Conservation (phyloP, 805 yeast species). For the Saccharomycopsis javanensis region DNA sequence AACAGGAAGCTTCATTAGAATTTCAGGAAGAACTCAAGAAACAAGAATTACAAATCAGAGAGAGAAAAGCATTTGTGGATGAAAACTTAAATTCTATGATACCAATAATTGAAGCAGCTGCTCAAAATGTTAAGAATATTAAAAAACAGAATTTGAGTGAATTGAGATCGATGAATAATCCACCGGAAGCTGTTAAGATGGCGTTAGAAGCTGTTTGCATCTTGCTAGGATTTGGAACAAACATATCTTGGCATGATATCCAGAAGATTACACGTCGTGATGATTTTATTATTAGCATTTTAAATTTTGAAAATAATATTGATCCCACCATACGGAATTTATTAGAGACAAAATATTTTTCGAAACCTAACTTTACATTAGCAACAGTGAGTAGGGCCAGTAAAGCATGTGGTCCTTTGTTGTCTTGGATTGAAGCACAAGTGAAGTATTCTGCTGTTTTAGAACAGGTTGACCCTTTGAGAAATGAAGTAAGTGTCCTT, state of each 20-base stretch:
- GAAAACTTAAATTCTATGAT: slow-evolving; percentile 66
- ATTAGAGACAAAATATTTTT: slow-evolving; percentile 53
- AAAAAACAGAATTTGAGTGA: slow-evolving; percentile 90
- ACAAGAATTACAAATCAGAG: slow-evolving; percentile 54
- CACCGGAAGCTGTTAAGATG: slow-evolving; percentile 79
- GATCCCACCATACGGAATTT: slow-evolving; percentile 39
- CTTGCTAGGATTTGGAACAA: slow-evolving; percentile 60
- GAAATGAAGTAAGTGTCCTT: slow-evolving; percentile 49
- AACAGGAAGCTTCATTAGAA: slow-evolving; percentile 72
- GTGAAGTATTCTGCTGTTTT: slow-evolving; percentile 64
- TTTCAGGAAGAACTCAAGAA: slow-evolving; percentile 59
- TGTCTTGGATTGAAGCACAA: slow-evolving; percentile 87
- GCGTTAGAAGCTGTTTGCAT: slow-evolving; percentile 83
- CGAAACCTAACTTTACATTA: slow-evolving; percentile 54
- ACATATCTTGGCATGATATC: slow-evolving; percentile 68
- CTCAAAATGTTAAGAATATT: slow-evolving; percentile 80
- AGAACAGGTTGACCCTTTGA: slow-evolving; percentile 64
- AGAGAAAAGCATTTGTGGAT: slow-evolving; percentile 45
- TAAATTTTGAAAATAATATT: slow-evolving; percentile 60
- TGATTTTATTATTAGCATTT: slow-evolving; percentile 78
- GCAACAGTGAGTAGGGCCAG: slow-evolving; percentile 80
- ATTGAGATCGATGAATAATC: slow-evolving; percentile 78
- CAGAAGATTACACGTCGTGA: slow-evolving; percentile 72
- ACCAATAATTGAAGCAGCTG: slow-evolving; percentile 49
- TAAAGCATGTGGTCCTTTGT: slow-evolving; percentile 88